Evolutionary conservation across 2,329 filamentous ascomycete genomes (phyloP).

Genomic region (Diaporthe australafricana): DNA sequence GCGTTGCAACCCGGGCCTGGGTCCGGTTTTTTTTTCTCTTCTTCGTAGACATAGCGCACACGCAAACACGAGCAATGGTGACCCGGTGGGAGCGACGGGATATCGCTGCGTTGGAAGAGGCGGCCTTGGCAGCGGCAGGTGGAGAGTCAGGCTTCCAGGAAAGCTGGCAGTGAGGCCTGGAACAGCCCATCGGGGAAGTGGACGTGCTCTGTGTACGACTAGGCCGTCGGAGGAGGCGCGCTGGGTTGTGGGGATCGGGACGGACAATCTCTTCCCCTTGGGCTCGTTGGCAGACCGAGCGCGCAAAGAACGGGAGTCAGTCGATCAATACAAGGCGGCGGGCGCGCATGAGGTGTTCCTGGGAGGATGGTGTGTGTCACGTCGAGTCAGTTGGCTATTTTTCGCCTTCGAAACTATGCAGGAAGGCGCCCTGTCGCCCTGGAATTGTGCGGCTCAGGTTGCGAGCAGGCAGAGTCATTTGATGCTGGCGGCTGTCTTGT

Average conservation of each 20-base stretch:
- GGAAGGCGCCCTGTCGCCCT: conserved; percentile 5
- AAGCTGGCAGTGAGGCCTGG: background rate
- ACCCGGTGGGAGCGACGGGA: background rate
- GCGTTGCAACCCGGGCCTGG: background rate
- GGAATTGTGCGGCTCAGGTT: conserved; percentile 23
- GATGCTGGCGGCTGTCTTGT: background rate
- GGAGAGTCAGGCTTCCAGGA: conserved; percentile 8
- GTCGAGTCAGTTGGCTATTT: conserved; percentile 23
- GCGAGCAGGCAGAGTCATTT: conserved; percentile 29
- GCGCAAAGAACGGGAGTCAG: conserved; percentile 8
- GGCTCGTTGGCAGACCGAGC: conserved; percentile 3
- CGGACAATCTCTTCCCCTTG: background rate
- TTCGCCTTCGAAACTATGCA: conserved; percentile 19
- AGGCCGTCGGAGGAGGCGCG: background rate
- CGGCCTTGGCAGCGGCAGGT: conserved; percentile 6
- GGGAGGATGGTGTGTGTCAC: conserved; percentile 4
- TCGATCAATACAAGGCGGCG: background rate
- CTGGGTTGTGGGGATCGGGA: background rate
- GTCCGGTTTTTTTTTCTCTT: background rate
- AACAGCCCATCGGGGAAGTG: conserved; percentile 7
- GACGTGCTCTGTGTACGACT: conserved; percentile 8
- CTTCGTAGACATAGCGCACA: background rate
- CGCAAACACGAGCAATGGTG: conserved; percentile 6
- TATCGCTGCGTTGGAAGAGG: background rate
- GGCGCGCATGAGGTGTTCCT: conserved; percentile 12